Conservation (phyloP, 192 early-diverging fungal species). For the Endogone sp. region DNA sequence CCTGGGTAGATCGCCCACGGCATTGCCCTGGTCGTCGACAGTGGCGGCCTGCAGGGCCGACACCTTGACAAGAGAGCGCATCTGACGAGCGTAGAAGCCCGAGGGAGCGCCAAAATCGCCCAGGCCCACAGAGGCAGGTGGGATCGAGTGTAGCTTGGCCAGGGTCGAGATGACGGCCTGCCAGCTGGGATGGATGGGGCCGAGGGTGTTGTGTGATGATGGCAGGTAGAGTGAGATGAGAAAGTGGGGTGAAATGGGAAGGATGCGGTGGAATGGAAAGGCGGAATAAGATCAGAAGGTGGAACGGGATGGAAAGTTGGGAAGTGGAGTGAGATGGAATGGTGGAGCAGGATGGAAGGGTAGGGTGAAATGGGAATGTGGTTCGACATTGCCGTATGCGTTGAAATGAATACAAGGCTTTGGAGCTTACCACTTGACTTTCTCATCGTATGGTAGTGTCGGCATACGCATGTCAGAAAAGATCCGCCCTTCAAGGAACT, state of each 20-base stretch:
- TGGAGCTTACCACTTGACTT: slow-evolving; percentile 43
- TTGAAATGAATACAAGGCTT: not conserved
- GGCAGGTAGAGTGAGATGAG: not conserved
- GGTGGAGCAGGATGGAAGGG: too few species aligned
- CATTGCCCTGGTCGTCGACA: slow-evolving; percentile 41
- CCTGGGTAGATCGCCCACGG: slow-evolving; percentile 67
- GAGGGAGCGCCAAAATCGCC: slow-evolving; percentile 57
- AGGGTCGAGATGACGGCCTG: slow-evolving; percentile 69
- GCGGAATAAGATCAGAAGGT: not conserved
- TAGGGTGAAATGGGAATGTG: not conserved
- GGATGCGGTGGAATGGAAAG: not conserved
- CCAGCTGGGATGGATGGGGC: slow-evolving; percentile 44
- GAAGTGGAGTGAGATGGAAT: too few species aligned
- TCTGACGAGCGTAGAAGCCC: slow-evolving; percentile 86
- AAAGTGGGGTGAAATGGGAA: too few species aligned
- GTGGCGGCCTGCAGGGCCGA: slow-evolving; percentile 65
- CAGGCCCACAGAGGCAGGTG: slow-evolving; percentile 63
- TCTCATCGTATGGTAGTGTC: slow-evolving; percentile 46
- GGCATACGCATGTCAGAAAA: slow-evolving; percentile 64
- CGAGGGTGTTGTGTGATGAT: not conserved
- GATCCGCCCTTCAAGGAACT: slow-evolving; percentile 90
- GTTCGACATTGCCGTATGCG: too few species aligned
- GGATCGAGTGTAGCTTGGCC: slow-evolving; percentile 76
- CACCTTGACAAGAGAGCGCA: slow-evolving; percentile 62
- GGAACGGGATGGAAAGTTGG: not conserved